phyloP scores from a whole-genome alignment of 129 eudicot genomes.

The Chrysanthemum lavandulifolium region DNA sequence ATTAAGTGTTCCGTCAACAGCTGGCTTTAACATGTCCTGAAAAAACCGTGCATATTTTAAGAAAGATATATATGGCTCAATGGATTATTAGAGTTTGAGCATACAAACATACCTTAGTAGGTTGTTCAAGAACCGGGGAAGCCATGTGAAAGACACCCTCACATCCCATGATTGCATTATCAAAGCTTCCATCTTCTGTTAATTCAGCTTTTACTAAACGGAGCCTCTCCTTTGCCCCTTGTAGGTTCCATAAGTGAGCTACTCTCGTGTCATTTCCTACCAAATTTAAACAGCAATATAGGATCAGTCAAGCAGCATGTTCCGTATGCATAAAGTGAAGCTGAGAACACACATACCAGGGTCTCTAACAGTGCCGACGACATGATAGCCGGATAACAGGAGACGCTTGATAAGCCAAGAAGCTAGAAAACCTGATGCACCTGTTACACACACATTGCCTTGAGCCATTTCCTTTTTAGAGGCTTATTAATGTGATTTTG shows the following conservation, averaged over 20 bases:
- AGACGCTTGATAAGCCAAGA: slow-evolving; percentile 91
- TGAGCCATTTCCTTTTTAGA: slow-evolving; percentile 18
- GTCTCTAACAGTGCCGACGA: slow-evolving; percentile 77
- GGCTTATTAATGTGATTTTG: slow-evolving; percentile 24
- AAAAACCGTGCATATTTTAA: background rate
- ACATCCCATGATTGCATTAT: slow-evolving; percentile 69
- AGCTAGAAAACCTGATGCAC: slow-evolving; percentile 86
- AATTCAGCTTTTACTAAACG: slow-evolving; percentile 61
- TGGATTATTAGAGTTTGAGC: background rate
- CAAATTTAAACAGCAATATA: slow-evolving; percentile 1
- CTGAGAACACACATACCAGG: slow-evolving; percentile 44
- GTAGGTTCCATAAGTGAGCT: slow-evolving; percentile 72
- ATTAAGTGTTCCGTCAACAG: slow-evolving; percentile 79
- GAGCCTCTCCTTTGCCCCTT: slow-evolving; percentile 88
- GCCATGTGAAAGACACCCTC: slow-evolving; percentile 91
- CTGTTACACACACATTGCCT: slow-evolving; percentile 46
- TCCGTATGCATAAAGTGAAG: no score
- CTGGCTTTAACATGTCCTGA: slow-evolving; percentile 68
- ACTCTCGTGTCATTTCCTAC: slow-evolving; percentile 62
- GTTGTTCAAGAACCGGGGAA: slow-evolving; percentile 67
- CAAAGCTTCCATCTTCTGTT: slow-evolving; percentile 82
- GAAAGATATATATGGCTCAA: background rate
- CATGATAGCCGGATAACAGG: slow-evolving; percentile 72
- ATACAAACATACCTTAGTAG: slow-evolving; percentile 36
- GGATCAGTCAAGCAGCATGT: no score